A percentile compares a stretch with the other conserved stretches of the same genome.
phyloP scores from a whole-genome alignment of 2,329 filamentous ascomycete species.

The Pestalotiopsis sp. region DNA sequence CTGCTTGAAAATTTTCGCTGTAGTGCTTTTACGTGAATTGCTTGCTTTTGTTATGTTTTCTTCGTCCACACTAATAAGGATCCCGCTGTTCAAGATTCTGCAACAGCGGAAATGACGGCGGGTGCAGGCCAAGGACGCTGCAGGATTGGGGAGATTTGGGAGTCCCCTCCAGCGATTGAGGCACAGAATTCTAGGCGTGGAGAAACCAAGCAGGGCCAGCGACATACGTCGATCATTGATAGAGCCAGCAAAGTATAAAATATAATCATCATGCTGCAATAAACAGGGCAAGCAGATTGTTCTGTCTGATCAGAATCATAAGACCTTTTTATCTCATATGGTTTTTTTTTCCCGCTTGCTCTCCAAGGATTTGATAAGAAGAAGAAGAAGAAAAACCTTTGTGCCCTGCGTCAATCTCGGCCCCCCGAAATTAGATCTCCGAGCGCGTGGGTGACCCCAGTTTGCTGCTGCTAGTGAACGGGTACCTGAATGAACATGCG shows the following conservation, averaged over 20 bases:
- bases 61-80: neutral
- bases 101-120: neutral
- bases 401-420: neutral
- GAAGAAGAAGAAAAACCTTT: neutral
- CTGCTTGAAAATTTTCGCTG: neutral
- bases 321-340: neutral
- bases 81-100: neutral
- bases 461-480: neutral
- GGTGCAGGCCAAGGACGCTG: neutral
- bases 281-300: neutral
- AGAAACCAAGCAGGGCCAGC: neutral
- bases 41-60: neutral
- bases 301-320: neutral
- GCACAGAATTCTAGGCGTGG: neutral
- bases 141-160: neutral
- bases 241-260: neutral
- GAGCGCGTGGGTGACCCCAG: neutral
- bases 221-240: neutral
- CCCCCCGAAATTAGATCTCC: neutral
- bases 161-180: neutral
- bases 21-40: neutral
- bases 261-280: neutral
- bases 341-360: neutral
- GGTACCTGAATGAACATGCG: conserved; percentile 1
- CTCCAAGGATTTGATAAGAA: neutral